A percentile compares a stretch with the other conserved stretches of the same genome.
phyloP scores from a whole-genome alignment of 306 rosid species.

The Cotoneaster glaucophyllus region DNA sequence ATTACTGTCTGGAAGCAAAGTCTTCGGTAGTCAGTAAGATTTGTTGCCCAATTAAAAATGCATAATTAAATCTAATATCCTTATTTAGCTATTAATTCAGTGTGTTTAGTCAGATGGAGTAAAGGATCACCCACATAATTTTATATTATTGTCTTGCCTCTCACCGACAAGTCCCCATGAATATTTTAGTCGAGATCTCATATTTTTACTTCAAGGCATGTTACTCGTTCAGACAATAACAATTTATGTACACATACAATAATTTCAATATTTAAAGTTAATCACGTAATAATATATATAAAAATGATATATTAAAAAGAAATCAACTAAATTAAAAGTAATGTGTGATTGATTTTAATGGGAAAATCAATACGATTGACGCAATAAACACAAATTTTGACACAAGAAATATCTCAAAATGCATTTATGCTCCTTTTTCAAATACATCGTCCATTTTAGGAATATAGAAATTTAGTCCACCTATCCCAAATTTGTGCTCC shows the following conservation, averaged over 20 bases:
- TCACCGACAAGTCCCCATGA: background rate
- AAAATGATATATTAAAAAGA: no score
- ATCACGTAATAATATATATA: accelerated
- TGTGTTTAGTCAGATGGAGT: background rate
- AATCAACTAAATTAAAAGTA: no score
- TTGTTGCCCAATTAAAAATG: constrained; percentile 10
- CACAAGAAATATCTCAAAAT: no score
- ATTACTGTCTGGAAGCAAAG: background rate
- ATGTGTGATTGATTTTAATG: no score
- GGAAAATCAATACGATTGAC: no score
- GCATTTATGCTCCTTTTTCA: no score
- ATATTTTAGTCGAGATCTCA: background rate
- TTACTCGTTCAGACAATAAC: background rate
- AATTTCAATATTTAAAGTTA: no score
- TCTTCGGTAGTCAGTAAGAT: constrained; percentile 6
- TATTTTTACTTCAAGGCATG: background rate
- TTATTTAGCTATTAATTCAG: background rate
- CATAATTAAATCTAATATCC: background rate
- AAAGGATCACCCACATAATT: background rate
- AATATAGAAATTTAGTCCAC: no score
- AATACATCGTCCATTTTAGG: no score
- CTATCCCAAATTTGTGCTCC: background rate
- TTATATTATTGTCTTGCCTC: background rate
- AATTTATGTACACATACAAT: background rate
- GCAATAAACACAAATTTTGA: no score